A percentile compares a stretch with the other conserved stretches of the same genome.
phyloP scores from a whole-genome alignment of 768 basidiomycete genomes.

The Russula sp. region DNA sequence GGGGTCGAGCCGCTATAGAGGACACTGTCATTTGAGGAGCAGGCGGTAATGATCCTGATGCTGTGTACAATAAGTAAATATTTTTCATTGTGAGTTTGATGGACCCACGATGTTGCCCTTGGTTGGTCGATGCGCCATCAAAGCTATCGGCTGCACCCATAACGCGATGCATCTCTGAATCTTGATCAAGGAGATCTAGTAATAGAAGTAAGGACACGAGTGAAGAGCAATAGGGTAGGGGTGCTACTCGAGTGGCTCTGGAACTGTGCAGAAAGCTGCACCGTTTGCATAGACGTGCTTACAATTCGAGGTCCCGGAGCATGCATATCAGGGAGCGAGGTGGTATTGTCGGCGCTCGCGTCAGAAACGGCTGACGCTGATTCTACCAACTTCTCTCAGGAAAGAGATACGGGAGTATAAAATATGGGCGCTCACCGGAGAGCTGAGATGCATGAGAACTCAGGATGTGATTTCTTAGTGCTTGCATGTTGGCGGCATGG shows the following conservation, averaged over 20 bases:
- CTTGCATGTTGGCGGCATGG: constrained; percentile 26
- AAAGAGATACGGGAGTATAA: not conserved
- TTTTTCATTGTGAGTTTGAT: not conserved
- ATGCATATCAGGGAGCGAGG: constrained; percentile 22
- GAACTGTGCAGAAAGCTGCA: constrained; percentile 27
- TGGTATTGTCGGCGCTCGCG: constrained; percentile 19
- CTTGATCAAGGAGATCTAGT: constrained; percentile 31
- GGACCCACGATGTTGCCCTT: constrained; percentile 23
- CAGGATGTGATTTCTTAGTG: constrained; percentile 22
- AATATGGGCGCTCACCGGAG: constrained; percentile 13
- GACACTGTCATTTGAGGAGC: constrained; percentile 15
- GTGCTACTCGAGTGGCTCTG: constrained; percentile 28
- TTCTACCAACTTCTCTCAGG: constrained; percentile 11
- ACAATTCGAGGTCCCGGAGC: constrained; percentile 9
- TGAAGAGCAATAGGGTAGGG: not conserved
- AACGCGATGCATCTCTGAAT: constrained; percentile 30
- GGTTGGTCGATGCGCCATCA: constrained; percentile 21
- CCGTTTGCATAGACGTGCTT: constrained; percentile 23
- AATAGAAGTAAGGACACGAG: not conserved
- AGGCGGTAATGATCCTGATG: constrained; percentile 5
- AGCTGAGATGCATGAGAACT: constrained; percentile 8
- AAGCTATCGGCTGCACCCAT: constrained; percentile 29
- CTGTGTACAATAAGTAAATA: not conserved
- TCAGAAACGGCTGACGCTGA: constrained; percentile 24
- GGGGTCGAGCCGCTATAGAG: constrained; percentile 17